Evolutionary conservation across 768 basidiomycete genomes (phyloP).

Genomic region (Gymnopilus junonius): DNA sequence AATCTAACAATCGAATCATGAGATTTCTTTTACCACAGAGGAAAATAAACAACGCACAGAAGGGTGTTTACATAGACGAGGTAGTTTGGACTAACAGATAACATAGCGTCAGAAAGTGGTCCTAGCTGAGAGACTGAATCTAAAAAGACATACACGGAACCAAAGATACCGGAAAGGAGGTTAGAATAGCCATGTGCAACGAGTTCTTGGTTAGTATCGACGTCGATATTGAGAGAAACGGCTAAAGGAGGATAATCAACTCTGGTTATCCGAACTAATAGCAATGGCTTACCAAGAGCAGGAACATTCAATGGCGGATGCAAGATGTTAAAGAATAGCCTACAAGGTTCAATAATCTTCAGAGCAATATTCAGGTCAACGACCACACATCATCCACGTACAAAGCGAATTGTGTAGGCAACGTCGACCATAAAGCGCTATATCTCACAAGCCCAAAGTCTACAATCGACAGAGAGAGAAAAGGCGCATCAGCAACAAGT

Average conservation of each 20-base stretch:
- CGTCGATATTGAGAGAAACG: constrained; percentile 85
- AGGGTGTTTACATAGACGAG: constrained; percentile 88
- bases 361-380: neutral
- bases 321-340: constrained; percentile 83
- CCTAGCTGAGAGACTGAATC: neutral
- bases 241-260: constrained; percentile 43
- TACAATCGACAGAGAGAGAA: constrained; percentile 37
- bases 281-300: constrained; percentile 62
- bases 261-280: neutral
- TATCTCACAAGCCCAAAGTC: constrained; percentile 50
- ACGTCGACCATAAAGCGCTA: constrained; percentile 73
- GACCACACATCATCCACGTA: constrained; percentile 39
- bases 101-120: neutral
- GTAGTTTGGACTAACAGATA: constrained; percentile 68
- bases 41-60: constrained; percentile 45
- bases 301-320: constrained; percentile 91
- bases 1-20: constrained; percentile 50
- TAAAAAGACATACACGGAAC: constrained; percentile 67
- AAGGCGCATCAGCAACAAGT: constrained; percentile 45
- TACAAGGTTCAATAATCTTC: constrained; percentile 29
- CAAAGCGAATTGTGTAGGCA: constrained; percentile 95
- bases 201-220: constrained; percentile 92
- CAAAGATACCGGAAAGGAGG: constrained; percentile 75
- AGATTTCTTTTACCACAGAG: neutral
- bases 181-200: constrained; percentile 94